phyloP scores from a whole-genome alignment of 2,329 filamentous ascomycete genomes.

The Pseudogymnoascus sp. region DNA sequence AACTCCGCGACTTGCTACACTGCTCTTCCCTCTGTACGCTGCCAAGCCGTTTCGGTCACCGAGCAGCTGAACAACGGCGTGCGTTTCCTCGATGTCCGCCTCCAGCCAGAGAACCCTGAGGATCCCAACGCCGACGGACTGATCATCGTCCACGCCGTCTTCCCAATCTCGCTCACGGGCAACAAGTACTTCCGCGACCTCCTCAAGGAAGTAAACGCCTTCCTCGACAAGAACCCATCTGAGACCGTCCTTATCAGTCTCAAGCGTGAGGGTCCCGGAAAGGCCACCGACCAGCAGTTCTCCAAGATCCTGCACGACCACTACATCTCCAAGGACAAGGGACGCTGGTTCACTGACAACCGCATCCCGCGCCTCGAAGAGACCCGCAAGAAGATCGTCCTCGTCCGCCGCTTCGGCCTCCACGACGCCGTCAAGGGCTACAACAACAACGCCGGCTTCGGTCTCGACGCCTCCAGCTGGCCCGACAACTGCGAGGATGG shows the following conservation, averaged over 20 bases:
- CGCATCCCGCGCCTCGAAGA: conserved; percentile 72
- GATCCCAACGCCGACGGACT: conserved; percentile 58
- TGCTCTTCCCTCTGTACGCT: conserved; percentile 86
- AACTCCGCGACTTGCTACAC: conserved; percentile 82
- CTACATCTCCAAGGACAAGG: conserved; percentile 53
- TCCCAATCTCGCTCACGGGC: conserved; percentile 79
- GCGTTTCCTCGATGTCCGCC: conserved; percentile 87
- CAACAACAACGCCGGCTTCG: conserved; percentile 46
- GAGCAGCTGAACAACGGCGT: conserved; percentile 84
- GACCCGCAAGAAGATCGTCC: conserved; percentile 72
- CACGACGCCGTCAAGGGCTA: conserved; percentile 47
- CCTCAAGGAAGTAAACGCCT: conserved; percentile 62
- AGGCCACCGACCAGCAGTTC: conserved; percentile 71
- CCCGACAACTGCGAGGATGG: conserved; percentile 83
- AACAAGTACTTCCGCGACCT: conserved; percentile 71
- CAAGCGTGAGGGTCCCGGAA: conserved; percentile 85
- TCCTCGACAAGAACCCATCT: conserved; percentile 68
- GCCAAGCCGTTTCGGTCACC: conserved; percentile 71
- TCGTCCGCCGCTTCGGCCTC: conserved; percentile 72
- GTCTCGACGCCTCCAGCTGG: conserved; percentile 62
- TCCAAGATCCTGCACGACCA: conserved; percentile 64
- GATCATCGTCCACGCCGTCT: conserved; percentile 80
- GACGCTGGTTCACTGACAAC: conserved; percentile 72
- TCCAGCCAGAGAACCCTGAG: conserved; percentile 55
- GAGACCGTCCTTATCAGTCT: conserved; percentile 82